phyloP scores from a whole-genome alignment of 1,284 basidiomycete species.

The Ganoderma leucocontextum region DNA sequence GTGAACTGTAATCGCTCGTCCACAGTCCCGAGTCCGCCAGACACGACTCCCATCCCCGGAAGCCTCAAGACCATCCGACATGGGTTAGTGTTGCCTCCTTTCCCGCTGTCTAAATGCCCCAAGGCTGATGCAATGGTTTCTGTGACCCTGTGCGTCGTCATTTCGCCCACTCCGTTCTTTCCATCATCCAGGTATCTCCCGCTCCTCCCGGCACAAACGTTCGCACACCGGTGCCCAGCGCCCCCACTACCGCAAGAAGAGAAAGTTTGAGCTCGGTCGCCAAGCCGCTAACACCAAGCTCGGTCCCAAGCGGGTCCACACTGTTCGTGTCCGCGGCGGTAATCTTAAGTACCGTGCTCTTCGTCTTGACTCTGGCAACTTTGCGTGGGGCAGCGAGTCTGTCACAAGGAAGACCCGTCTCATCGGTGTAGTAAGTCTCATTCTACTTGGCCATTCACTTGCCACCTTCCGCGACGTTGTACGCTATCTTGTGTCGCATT shows the following conservation, averaged over 20 bases:
- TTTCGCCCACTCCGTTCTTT: neutral
- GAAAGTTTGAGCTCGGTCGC: conserved; percentile 98
- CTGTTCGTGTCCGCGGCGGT: conserved; percentile 92
- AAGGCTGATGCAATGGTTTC: conserved; percentile 15
- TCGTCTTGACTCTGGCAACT: conserved; percentile 94
- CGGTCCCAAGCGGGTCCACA: conserved; percentile 91
- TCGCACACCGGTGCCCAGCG: conserved; percentile 92
- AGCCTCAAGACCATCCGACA: conserved; percentile 48
- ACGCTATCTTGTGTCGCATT: neutral
- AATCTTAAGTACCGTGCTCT: conserved; percentile 94
- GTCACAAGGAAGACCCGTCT: conserved; percentile 93
- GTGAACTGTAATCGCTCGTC: conserved; percentile 43
- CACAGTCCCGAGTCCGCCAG: conserved; percentile 36
- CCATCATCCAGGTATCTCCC: conserved; percentile 81
- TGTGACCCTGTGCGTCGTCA: conserved; percentile 1
- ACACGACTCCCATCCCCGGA: conserved; percentile 40
- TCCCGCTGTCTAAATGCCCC: neutral
- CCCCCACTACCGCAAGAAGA: conserved; percentile 97
- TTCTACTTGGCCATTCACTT: neutral
- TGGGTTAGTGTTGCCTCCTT: conserved; percentile 44
- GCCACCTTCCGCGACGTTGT: neutral
- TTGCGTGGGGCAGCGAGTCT: conserved; percentile 95
- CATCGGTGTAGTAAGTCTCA: conserved; percentile 86
- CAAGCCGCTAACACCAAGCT: conserved; percentile 96
- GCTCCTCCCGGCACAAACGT: conserved; percentile 95